phyloP scores from a whole-genome alignment of 179 eudicot genomes.

The Heliamphora pulchella region DNA sequence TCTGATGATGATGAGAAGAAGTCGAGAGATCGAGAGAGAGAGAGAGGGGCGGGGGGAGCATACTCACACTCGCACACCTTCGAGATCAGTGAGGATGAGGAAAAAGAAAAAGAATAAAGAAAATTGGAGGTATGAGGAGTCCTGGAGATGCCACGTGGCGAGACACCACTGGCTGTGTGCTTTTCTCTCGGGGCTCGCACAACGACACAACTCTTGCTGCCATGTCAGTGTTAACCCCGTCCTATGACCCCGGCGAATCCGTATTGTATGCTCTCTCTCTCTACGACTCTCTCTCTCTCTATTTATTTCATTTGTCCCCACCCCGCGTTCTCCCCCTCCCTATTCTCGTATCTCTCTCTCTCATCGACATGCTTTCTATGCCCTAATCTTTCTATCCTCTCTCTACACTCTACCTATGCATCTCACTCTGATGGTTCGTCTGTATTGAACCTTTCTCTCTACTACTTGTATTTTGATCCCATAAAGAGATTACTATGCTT shows the following conservation, averaged over 20 bases:
- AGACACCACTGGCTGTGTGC: constrained; percentile 20
- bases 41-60: neutral
- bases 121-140: constrained; percentile 16
- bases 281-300: constrained; percentile 22
- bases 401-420: neutral
- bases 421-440: constrained; percentile 10
- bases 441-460: neutral
- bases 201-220: constrained; percentile 24
- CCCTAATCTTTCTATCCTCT: constrained; percentile 29
- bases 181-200: constrained; percentile 20
- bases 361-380: constrained; percentile 10
- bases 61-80: neutral
- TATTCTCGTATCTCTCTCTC: constrained; percentile 16
- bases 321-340: constrained; percentile 13
- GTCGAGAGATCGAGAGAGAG: neutral
- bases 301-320: constrained; percentile 24
- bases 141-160: constrained; percentile 32
- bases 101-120: constrained; percentile 3
- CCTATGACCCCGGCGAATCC: constrained; percentile 31
- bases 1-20: constrained; percentile 2
- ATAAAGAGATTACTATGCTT: constrained; percentile 19
- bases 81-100: neutral
- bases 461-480: constrained; percentile 16
- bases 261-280: constrained; percentile 21
- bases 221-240: constrained; percentile 33